Evolutionary conservation across 306 rosid species (phyloP), one percentile per base, ranked within the genome.

Genomic region (Hippophae gyantsensis): DNA sequence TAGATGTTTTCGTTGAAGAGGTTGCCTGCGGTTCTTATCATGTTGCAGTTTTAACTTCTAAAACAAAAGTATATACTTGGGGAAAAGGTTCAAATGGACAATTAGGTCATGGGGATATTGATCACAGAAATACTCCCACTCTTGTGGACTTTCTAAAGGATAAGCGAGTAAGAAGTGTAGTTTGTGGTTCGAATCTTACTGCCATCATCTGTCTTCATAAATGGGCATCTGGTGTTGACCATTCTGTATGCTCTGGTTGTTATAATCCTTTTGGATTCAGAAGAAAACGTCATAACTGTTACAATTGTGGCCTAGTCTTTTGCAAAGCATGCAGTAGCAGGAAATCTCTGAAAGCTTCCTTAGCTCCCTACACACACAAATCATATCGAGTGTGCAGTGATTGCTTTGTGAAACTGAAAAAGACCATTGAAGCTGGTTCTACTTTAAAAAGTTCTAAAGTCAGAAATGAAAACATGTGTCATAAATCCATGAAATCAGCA

Each of bases 81-180:
- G 98, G 98, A 68, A 92, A 86, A 63, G 98, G 98, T 59, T 81
- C 85, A 62, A 87, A 85, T 72, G 98, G 98, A 70, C 98, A 92
- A 76, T 74, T 92, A 77, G 98, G 98, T 60, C 98, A 92, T 42
- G 96, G 96, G 59, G 95, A 87, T 80, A 74, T 48, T 56, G 77
- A 70, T 78, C 74, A 85, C 69, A 84, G 89, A 75, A 78, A 78
- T 59, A 71, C 81, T 48, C 98, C 98, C 61, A 83, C 98, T 40
- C 74, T 81, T 13, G 89, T 92, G 62, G 73, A 81, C 58, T 78
- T 60, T 76, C 67, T 87, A 44, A 80, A 82, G 70, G 89, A 83
- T 69, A 85, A 80, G 71, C 93, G 80, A 82, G 95, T 82, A 54
- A 85, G 79, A 67, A 81, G 76, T 73, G 77, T 92, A 57, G 73